Evolutionary conservation across 768 basidiomycete genomes (phyloP).

Genomic region (Lactifluus subvellereus): DNA sequence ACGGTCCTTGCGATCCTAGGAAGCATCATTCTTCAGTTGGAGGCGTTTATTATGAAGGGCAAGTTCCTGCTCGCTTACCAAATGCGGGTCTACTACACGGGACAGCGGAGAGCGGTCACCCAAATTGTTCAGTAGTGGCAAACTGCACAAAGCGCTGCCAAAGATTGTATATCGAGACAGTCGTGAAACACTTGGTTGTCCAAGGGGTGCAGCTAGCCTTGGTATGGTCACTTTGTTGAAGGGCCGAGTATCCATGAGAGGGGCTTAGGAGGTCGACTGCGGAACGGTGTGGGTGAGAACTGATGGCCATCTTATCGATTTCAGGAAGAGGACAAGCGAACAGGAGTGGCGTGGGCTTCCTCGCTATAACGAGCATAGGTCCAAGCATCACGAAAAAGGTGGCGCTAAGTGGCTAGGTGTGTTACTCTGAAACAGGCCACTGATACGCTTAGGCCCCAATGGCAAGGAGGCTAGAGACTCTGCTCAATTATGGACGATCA

Average conservation of each 20-base stretch:
- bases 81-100: not conserved
- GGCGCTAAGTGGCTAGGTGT: not conserved
- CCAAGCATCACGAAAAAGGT: not conserved
- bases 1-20: not conserved
- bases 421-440: not conserved
- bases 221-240: not conserved
- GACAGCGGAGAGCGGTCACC: not conserved
- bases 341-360: not conserved
- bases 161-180: not conserved
- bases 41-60: constrained; percentile 1
- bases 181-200: not conserved
- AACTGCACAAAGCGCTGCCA: not conserved
- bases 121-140: not conserved
- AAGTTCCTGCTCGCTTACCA: not conserved
- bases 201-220: not conserved
- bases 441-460: not conserved
- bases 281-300: not conserved
- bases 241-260: not conserved
- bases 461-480: not conserved
- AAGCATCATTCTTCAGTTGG: not conserved
- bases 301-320: not conserved
- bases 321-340: not conserved
- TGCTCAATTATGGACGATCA: not conserved
- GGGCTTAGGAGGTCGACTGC: not conserved
- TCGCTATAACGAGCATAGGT: not conserved